Evolutionary conservation across 1,284 basidiomycete genomes (phyloP), one percentile per base, ranked within the genome.

Genomic region (Cutaneotrichosporon spelunceum): DNA sequence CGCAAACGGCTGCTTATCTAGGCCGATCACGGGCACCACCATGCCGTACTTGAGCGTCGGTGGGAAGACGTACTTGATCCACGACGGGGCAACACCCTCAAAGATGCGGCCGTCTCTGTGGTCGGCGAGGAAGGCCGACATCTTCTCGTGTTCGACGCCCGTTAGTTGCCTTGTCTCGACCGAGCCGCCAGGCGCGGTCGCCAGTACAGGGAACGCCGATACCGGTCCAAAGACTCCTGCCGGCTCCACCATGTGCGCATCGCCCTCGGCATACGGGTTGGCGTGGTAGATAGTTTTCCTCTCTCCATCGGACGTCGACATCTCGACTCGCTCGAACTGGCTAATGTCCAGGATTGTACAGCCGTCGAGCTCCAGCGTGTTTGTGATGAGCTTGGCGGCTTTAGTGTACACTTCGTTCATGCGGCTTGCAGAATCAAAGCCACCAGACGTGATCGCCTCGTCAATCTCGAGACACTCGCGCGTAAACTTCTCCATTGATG

Each of bases 401-500:
- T 87, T 86, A 59, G 88, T 85, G 71, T 95, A 96, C 6, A 97
- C 87, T 64, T 85, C 85, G 69, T 92, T 89, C 89, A 95, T 93
- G 14, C 88, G 72, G 14, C 68, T 70, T 1, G 70, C 68, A 0
- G 73, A 68, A 29, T 74, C 72, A 26, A 68, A 64, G 39, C 72
- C 70, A 16, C 68, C 57, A 1, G 69, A 59, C 7, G 62, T 44
- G 1, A 72, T 66, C 14, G 69, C 69, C 4, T 75, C 86, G 72
- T 96, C 92, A 69, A 94, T 90, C 75, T 96, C 93, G 45, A 97
- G 83, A 71, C 93, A 95, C 78, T 97, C 92, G 53, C 93, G 86
- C 55, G 91, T 94, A 73, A 97, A 97, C 68, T 90, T 86, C 76
- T 96, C 93, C 90, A 96, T 96, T 83, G 93, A 94, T 56, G 81